phyloP scores from a whole-genome alignment of 306 rosid species.

The Corylus americana region DNA sequence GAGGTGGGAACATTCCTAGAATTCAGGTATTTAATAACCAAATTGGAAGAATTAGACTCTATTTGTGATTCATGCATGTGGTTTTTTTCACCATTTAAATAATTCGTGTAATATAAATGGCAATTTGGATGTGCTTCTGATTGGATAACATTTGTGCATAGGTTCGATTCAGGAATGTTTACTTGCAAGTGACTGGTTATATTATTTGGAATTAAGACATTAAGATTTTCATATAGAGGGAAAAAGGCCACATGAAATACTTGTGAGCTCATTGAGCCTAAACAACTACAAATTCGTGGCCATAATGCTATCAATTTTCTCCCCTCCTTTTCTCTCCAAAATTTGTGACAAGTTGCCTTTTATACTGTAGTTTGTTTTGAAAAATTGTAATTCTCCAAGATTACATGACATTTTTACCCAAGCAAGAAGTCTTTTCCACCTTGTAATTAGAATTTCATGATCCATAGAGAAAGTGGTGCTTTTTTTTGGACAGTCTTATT shows the following conservation, averaged over 20 bases:
- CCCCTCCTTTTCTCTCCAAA: background rate
- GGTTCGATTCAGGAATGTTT: background rate
- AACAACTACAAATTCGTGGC: background rate
- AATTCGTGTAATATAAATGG: slow-evolving; percentile 5
- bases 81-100: slow-evolving; percentile 2
- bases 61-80: background rate
- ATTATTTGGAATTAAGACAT: background rate
- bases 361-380: background rate
- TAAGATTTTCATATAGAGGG: background rate
- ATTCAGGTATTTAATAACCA: slow-evolving; percentile 57
- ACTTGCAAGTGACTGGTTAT: slow-evolving; percentile 7
- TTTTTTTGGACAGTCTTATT: slow-evolving; percentile 3
- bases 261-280: background rate
- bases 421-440: background rate
- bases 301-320: background rate
- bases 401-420: background rate
- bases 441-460: background rate
- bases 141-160: slow-evolving; percentile 7
- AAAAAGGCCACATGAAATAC: background rate
- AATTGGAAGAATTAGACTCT: slow-evolving; percentile 13
- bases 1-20: slow-evolving; percentile 38
- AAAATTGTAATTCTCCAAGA: background rate
- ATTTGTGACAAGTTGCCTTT: background rate
- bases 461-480: background rate
- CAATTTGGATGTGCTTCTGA: background rate